Base-by-base conservation (phyloP, 2,329 filamentous ascomycete species). In the Acrodontium crateriforme region DNA sequence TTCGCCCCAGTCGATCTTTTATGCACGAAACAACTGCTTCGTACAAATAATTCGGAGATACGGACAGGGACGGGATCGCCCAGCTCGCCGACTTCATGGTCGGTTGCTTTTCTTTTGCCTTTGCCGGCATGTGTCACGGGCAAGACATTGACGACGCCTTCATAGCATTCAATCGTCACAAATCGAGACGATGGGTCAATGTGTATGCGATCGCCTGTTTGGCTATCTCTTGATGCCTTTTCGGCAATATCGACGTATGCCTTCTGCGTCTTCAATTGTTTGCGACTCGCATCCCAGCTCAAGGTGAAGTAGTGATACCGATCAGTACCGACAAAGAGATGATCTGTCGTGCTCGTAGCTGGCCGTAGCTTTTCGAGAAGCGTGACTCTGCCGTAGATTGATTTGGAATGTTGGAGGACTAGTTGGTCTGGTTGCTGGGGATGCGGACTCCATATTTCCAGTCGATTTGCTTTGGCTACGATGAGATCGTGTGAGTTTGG, bases 271-370 rank as follows among this genome's bases (percentile, higher is more conserved):
- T 56, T 56, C 9, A 75, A 53, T 29, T 65, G 55, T 12, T 60
- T 63, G 14, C 47, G 56, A 2, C 67, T 54, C 1, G 65, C 46
- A 43, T 94, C 74, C 85, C 89, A 98, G 10, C 68, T 74, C 12
- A 93, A 55, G 2, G 83, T 92, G 53, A 95, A 93, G 58, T 93
- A 95, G 45, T 84, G 76, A 42, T 81, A 79, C 30, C 79, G 74
- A 49, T 93, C 79, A 25, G 89, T 98, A 27, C 84, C 87, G 32
- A 98, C 69, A 50, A 98, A 93, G 35, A 98, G 70, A 36, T 94
- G 72, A 42, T 95, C 84, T 25, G 75, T 82, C 4, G 65, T 56
- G 16, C 76, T 74, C 41, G 81, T 71, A 26, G 73, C 71, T 5
- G 85, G 83, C 15, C 74, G 74, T 25, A 98, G 64, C 46, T 74